Evolutionary conservation across 306 rosid genomes (phyloP).

Genomic region (Oemleria cerasiformis): DNA sequence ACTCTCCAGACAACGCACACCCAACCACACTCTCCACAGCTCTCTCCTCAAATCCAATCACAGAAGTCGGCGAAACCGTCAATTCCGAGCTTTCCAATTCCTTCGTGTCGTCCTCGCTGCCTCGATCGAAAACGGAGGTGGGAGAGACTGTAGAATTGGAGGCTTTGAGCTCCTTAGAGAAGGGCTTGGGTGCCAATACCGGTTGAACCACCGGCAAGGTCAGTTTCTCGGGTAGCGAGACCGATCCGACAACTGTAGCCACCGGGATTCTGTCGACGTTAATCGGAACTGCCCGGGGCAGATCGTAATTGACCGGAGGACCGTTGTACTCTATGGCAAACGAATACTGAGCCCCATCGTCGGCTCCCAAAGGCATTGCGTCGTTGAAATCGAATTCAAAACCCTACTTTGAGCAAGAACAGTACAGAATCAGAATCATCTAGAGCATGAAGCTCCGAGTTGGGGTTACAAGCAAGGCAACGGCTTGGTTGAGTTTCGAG

Average conservation of each 20-base stretch:
- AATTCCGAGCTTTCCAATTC: conserved; percentile 48
- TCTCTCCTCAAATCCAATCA: conserved; percentile 68
- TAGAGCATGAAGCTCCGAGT: conserved; percentile 14
- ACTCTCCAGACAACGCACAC: conserved; percentile 56
- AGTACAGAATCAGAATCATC: conserved; percentile 37
- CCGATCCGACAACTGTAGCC: conserved; percentile 54
- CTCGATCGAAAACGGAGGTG: conserved; percentile 61
- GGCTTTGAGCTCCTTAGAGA: conserved; percentile 57
- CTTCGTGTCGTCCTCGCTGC: conserved; percentile 39
- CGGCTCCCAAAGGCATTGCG: conserved; percentile 47
- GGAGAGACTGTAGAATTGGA: conserved; percentile 72
- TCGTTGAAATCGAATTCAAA: conserved; percentile 1
- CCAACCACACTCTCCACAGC: conserved; percentile 28
- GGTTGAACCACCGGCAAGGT: conserved; percentile 89
- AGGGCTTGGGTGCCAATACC: conserved; percentile 46
- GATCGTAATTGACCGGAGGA: conserved; percentile 62
- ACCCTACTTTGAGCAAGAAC: conserved; percentile 32
- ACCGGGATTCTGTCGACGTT: conserved; percentile 61
- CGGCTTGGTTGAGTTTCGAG: neutral
- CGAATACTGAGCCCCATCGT: conserved; percentile 47
- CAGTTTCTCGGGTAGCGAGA: conserved; percentile 40
- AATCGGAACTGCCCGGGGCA: conserved; percentile 76
- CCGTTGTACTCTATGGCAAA: conserved; percentile 73
- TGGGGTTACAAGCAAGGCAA: neutral
- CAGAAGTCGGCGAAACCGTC: conserved; percentile 74